These are phyloP conservation scores for Suillus subluteus DNA, from an alignment of 768 basidiomycete genomes.

Conservation along the genomic window DNA sequence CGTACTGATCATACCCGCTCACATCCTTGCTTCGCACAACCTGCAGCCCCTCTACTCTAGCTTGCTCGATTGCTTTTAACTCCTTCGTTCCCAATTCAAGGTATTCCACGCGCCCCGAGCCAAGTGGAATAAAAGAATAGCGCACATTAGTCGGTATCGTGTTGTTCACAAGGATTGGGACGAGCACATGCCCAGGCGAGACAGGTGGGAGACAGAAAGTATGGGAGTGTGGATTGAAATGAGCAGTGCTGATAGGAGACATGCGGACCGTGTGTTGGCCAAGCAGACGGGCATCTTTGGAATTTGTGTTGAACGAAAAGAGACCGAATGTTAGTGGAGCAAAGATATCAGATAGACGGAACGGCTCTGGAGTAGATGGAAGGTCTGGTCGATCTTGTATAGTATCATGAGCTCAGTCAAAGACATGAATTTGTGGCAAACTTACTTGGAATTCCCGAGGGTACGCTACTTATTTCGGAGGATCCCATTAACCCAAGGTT, in stretches of 20 bases:
- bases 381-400: slow-evolving; percentile 39
- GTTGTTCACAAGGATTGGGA: slow-evolving; percentile 91
- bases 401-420: slow-evolving; percentile 15
- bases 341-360: slow-evolving; percentile 52
- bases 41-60: slow-evolving; percentile 55
- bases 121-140: slow-evolving; percentile 74
- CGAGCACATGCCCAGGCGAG: slow-evolving; percentile 55
- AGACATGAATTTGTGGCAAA: background rate
- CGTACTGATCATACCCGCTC: slow-evolving; percentile 70
- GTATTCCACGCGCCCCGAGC: slow-evolving; percentile 51
- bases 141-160: slow-evolving; percentile 71
- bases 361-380: slow-evolving; percentile 47
- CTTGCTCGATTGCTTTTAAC: slow-evolving; percentile 66
- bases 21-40: slow-evolving; percentile 40
- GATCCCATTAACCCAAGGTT: slow-evolving; percentile 42
- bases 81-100: slow-evolving; percentile 65
- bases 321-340: slow-evolving; percentile 55
- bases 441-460: slow-evolving; percentile 36
- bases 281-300: slow-evolving; percentile 62
- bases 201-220: slow-evolving; percentile 73
- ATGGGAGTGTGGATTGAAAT: slow-evolving; percentile 75
- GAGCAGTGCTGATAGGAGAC: slow-evolving; percentile 93
- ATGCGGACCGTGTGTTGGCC: slow-evolving; percentile 92
- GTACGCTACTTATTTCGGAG: slow-evolving; percentile 13
- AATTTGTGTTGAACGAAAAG: slow-evolving; percentile 40